A percentile compares a stretch with the other conserved stretches of the same genome.
phyloP scores from a whole-genome alignment of 2,329 filamentous ascomycete genomes.

The Pyrenophora graminea region DNA sequence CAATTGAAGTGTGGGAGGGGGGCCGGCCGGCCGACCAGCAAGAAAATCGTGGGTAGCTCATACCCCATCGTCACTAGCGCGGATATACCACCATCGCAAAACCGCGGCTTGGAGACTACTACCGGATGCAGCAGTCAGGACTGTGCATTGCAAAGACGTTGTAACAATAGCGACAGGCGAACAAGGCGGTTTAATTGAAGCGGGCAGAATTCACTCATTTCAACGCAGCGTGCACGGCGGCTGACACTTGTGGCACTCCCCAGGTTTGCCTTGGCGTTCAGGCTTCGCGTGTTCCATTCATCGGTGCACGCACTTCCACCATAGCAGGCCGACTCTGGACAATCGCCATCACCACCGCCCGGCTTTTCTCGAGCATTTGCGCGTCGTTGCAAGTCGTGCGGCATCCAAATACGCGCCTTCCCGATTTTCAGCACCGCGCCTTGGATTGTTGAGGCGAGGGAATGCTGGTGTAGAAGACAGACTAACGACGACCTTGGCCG shows the following conservation, averaged over 20 bases:
- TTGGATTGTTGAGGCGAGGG: conserved; percentile 7
- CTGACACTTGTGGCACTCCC: conserved; percentile 12
- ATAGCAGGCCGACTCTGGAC: conserved; percentile 24
- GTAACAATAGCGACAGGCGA: no score
- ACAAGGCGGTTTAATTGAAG: no score
- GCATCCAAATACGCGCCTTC: neutral
- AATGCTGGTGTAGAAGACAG: conserved; percentile 18
- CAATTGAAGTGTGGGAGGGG: conserved; percentile 15
- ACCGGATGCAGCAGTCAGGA: neutral
- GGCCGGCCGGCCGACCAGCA: neutral
- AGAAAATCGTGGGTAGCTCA: conserved; percentile 18
- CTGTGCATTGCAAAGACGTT: neutral
- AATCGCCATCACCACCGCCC: conserved; percentile 20
- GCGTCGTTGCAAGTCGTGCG: conserved; percentile 11
- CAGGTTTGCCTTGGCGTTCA: conserved; percentile 28
- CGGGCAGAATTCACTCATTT: neutral
- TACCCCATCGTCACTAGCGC: conserved; percentile 16
- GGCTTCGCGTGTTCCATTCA: conserved; percentile 26
- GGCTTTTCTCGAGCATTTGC: conserved; percentile 15
- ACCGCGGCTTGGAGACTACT: neutral
- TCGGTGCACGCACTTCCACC: conserved; percentile 30
- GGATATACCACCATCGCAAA: conserved; percentile 5
- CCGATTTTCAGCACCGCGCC: conserved; percentile 1
- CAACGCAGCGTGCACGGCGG: neutral
- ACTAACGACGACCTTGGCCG: conserved; percentile 28